Percentiles rank a stretch among this genome's conserved stretches.
These are phyloP conservation scores for Verticillium nonalfalfae DNA, from an alignment of 2,329 filamentous ascomycete genomes.

Conservation along the genomic window DNA sequence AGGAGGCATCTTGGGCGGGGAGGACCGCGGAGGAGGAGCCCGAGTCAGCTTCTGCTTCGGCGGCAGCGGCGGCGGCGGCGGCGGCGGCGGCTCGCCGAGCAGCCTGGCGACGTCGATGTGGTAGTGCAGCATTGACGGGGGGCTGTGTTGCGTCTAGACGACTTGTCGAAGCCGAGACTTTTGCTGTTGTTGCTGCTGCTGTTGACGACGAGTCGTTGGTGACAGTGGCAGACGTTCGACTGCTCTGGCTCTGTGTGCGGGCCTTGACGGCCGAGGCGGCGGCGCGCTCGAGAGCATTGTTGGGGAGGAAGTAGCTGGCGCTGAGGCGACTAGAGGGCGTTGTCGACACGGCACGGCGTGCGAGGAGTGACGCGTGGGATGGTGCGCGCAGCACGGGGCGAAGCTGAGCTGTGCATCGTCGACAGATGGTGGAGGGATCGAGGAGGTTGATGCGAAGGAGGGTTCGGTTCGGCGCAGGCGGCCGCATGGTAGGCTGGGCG, in stretches of 20 bases:
- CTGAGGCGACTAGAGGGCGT: conserved; percentile 3
- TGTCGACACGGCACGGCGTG: neutral
- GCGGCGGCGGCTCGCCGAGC: conserved; percentile 8
- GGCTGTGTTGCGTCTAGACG: conserved; percentile 3
- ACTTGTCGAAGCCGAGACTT: neutral
- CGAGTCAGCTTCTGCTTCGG: neutral
- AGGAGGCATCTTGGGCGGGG: conserved; percentile 46
- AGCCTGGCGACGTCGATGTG: conserved; percentile 12
- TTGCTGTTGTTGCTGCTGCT: neutral
- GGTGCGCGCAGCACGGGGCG: neutral
- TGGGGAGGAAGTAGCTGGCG: conserved; percentile 12
- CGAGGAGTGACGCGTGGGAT: neutral
- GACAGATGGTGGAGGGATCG: neutral
- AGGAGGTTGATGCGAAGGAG: conserved; percentile 3
- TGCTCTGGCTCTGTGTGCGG: conserved; percentile 1
- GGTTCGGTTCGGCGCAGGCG: neutral
- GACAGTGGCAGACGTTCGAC: neutral
- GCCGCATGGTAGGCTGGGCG: conserved; percentile 1
- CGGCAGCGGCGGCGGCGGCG: conserved; percentile 4
- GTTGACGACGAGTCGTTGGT: conserved; percentile 4
- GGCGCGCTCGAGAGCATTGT: conserved; percentile 8
- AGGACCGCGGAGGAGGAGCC: conserved; percentile 15
- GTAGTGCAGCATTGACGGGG: conserved; percentile 6
- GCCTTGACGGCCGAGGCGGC: conserved; percentile 1
- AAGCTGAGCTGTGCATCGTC: conserved; percentile 1